phyloP scores from a whole-genome alignment of 2,329 filamentous ascomycete species.

The Coleophoma crateriformis region DNA sequence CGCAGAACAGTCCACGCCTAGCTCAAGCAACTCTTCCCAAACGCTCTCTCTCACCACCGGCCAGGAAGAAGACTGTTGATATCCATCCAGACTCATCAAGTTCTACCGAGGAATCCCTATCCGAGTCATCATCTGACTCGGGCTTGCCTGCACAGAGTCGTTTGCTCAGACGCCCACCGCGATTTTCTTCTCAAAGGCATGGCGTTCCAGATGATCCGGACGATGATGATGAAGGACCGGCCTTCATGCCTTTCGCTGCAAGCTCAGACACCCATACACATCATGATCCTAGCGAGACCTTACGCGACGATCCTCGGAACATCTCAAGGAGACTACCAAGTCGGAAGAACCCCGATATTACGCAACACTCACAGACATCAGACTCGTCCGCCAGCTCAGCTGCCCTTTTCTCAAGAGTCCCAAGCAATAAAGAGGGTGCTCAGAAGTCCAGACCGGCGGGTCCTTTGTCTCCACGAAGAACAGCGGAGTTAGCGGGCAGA shows the following conservation, averaged over 20 bases:
- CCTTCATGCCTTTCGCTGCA: slow-evolving; percentile 23
- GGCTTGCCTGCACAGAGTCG: slow-evolving; percentile 19
- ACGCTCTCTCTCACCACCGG: slow-evolving; percentile 19
- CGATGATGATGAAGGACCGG: slow-evolving; percentile 25
- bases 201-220: slow-evolving; percentile 17
- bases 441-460: slow-evolving; percentile 23
- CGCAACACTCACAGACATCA: slow-evolving; percentile 37
- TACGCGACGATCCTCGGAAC: slow-evolving; percentile 19
- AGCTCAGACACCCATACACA: slow-evolving; percentile 3
- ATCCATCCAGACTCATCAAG: slow-evolving; percentile 11
- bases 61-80: slow-evolving; percentile 3
- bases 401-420: slow-evolving; percentile 12
- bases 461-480: slow-evolving; percentile 53
- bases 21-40: slow-evolving; percentile 17
- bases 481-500: slow-evolving; percentile 49
- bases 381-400: slow-evolving; percentile 56
- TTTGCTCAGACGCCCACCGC: slow-evolving; percentile 22
- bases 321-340: slow-evolving; percentile 6
- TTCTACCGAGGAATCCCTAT: slow-evolving; percentile 11
- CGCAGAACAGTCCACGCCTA: slow-evolving; percentile 19
- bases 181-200: slow-evolving; percentile 19
- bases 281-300: slow-evolving; percentile 23
- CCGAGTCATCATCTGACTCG: slow-evolving; percentile 20
- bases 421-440: slow-evolving; percentile 9
- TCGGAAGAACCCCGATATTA: slow-evolving; percentile 13